Evolutionary conservation across 495 filamentous ascomycete genomes (phyloP).

Genomic region (Xylaria longipes): DNA sequence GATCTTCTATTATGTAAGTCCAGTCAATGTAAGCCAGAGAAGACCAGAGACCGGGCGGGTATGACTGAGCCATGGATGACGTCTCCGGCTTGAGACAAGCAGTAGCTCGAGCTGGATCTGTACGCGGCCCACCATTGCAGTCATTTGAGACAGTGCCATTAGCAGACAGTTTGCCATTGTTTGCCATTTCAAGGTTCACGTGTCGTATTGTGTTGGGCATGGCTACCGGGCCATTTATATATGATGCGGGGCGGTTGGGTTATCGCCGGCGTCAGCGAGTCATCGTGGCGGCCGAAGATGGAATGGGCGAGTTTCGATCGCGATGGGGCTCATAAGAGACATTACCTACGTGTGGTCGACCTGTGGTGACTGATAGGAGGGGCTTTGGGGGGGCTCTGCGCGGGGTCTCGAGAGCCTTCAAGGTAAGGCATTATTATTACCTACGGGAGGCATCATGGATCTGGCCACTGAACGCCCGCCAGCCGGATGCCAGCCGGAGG

Average conservation of each 20-base stretch:
- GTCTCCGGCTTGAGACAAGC: constrained; percentile 9
- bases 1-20: neutral
- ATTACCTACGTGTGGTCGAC: neutral
- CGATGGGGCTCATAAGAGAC: neutral
- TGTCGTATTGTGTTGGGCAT: constrained; percentile 9
- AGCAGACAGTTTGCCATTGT: neutral
- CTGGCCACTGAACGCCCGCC: neutral
- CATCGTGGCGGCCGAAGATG: constrained; percentile 10
- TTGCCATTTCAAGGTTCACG: constrained; percentile 8
- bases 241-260: constrained; percentile 2
- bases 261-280: constrained; percentile 9
- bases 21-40: neutral
- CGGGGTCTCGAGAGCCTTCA: neutral
- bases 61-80: constrained; percentile 7
- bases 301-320: neutral
- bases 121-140: neutral
- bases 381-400: neutral
- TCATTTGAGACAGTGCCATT: neutral
- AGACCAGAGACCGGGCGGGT: neutral
- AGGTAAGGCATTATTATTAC: too few relatives aligned
- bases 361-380: too few relatives aligned
- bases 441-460: too few relatives aligned
- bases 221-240: neutral
- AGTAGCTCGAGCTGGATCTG: neutral
- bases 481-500: constrained; percentile 11